Percentiles rank a stretch among this genome's conserved stretches.
These are phyloP conservation scores for Acaromyces ingoldii DNA, from an alignment of 1,284 basidiomycete genomes.

Conservation along the genomic window DNA sequence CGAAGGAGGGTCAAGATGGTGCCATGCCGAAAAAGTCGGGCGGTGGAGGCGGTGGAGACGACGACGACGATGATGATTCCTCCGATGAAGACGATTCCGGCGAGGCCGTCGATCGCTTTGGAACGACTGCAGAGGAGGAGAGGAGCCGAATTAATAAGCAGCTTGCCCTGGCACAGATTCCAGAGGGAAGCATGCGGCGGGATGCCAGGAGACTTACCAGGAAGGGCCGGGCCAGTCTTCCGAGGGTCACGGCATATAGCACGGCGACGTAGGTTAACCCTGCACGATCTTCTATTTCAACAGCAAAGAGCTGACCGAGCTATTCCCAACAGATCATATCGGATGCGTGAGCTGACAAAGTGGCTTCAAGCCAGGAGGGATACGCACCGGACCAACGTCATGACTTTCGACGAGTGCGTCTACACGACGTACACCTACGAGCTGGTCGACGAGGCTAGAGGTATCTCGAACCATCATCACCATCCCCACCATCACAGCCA, in stretches of 20 bases:
- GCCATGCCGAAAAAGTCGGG: neutral
- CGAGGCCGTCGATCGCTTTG: too few relatives aligned
- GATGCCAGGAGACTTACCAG: slow-evolving; percentile 86
- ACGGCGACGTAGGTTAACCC: slow-evolving; percentile 70
- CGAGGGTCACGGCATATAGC: slow-evolving; percentile 91
- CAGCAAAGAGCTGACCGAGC: neutral
- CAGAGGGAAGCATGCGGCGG: slow-evolving; percentile 83
- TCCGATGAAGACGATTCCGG: slow-evolving; percentile 6
- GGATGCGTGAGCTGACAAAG: slow-evolving; percentile 76
- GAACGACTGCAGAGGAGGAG: too few relatives aligned
- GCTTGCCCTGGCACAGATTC: slow-evolving; percentile 58
- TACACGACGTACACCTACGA: slow-evolving; percentile 51
- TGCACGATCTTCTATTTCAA: neutral
- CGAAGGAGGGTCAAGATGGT: neutral
- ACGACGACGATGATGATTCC: slow-evolving; percentile 9
- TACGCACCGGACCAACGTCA: slow-evolving; percentile 67
- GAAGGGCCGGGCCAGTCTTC: slow-evolving; percentile 85
- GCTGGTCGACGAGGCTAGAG: slow-evolving; percentile 38
- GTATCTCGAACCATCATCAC: neutral
- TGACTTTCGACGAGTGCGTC: slow-evolving; percentile 49
- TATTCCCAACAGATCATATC: slow-evolving; percentile 65
- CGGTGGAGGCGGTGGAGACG: neutral
- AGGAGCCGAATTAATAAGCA: slow-evolving; percentile 31
- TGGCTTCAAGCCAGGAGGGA: slow-evolving; percentile 76
- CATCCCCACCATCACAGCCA: neutral